Percentiles rank a stretch among this genome's conserved stretches.
These are phyloP conservation scores for Pseudoscleropodium purum DNA, from an alignment of 225 moss, liverwort and hornwort species.

Conservation along the genomic window DNA sequence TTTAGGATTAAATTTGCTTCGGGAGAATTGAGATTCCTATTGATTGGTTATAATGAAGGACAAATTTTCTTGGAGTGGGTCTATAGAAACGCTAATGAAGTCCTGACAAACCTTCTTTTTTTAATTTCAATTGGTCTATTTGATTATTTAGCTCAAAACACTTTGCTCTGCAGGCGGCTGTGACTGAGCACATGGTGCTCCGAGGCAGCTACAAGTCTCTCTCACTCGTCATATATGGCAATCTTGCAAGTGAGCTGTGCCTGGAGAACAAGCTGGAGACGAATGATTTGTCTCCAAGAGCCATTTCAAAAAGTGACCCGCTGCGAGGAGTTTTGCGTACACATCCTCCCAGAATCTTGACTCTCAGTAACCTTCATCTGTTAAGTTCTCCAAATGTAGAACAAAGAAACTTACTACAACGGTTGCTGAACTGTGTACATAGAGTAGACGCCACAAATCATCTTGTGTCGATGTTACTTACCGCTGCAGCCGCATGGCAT, in stretches of 20 bases:
- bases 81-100: not conserved
- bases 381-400: slow-evolving; percentile 14
- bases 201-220: slow-evolving; percentile 90
- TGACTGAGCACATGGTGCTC: slow-evolving; percentile 95
- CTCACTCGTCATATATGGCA: slow-evolving; percentile 83
- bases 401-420: slow-evolving; percentile 24
- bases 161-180: slow-evolving; percentile 56
- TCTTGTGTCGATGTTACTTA: slow-evolving; percentile 62
- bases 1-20: not conserved
- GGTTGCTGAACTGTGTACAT: slow-evolving; percentile 32
- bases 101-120: not conserved
- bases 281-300: slow-evolving; percentile 10
- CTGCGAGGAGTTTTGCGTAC: slow-evolving; percentile 16
- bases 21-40: not conserved
- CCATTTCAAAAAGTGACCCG: slow-evolving; percentile 4
- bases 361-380: slow-evolving; percentile 26
- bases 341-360: not conserved
- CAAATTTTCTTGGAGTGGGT: not conserved
- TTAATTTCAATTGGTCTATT: not conserved
- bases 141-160: not conserved
- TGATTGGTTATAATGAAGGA: not conserved
- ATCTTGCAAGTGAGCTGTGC: slow-evolving; percentile 71
- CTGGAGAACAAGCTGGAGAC: slow-evolving; percentile 16
- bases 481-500: slow-evolving; percentile 64
- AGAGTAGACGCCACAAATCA: slow-evolving; percentile 32